These are phyloP conservation scores for Bipolaris bicolor DNA, from an alignment of 2,329 filamentous ascomycete genomes.

Conservation along the genomic window DNA sequence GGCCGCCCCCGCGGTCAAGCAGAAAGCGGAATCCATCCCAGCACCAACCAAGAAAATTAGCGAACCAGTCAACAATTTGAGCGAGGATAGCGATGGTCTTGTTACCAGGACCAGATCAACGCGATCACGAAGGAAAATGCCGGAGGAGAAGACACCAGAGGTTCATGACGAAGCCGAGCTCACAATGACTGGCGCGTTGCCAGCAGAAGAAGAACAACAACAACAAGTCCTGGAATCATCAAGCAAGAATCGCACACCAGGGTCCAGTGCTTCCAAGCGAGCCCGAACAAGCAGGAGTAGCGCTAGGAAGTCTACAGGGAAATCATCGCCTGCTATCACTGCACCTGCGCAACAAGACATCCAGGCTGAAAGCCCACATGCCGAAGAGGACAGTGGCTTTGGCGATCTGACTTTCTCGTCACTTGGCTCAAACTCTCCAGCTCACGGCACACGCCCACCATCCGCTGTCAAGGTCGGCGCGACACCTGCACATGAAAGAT, in stretches of 20 bases:
- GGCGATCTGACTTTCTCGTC: conserved; percentile 44
- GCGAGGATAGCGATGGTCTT: conserved; percentile 48
- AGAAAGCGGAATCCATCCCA: conserved; percentile 24
- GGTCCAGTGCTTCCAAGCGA: conserved; percentile 24
- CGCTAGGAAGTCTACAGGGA: conserved; percentile 22
- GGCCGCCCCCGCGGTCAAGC: conserved; percentile 29
- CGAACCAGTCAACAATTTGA: conserved; percentile 32
- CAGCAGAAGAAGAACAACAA: conserved; percentile 17
- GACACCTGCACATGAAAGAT: conserved; percentile 54
- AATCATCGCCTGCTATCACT: conserved; percentile 16
- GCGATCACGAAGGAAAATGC: conserved; percentile 27
- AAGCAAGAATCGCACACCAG: conserved; percentile 30
- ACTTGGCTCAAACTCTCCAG: conserved; percentile 42
- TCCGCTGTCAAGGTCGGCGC: conserved; percentile 53
- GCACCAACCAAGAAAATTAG: conserved; percentile 20
- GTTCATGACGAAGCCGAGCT: conserved; percentile 31
- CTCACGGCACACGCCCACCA: conserved; percentile 48
- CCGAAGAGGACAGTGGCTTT: conserved; percentile 40
- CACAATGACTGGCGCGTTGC: conserved; percentile 48
- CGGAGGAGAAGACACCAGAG: conserved; percentile 27
- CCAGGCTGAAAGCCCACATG: conserved; percentile 9
- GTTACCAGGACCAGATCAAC: conserved; percentile 36
- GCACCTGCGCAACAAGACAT: conserved; percentile 17
- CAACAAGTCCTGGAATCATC: neutral
- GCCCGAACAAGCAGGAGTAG: conserved; percentile 28